Evolutionary conservation across 129 eudicot genomes (phyloP).

Genomic region (Mikania micrantha): DNA sequence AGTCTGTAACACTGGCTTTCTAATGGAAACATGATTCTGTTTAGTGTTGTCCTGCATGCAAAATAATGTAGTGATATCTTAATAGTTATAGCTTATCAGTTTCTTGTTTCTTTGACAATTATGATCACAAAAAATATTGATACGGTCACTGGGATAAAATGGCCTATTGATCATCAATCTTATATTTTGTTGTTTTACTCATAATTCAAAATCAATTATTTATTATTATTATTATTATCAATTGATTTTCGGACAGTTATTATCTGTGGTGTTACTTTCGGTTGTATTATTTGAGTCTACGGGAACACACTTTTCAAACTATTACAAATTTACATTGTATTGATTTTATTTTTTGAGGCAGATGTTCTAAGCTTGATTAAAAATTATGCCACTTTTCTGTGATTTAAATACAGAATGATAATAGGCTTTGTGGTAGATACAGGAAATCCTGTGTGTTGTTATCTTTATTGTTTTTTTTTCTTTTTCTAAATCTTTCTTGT

Average conservation of each 20-base stretch:
- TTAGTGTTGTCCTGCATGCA: not conserved
- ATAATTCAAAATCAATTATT: not conserved
- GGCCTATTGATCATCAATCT: not conserved
- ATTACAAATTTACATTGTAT: not conserved
- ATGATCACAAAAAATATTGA: not conserved
- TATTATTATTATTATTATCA: too few relatives aligned
- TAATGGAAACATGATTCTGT: not conserved
- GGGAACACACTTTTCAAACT: not conserved
- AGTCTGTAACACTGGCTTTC: not conserved
- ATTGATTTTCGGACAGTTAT: too few relatives aligned
- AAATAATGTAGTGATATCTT: not conserved
- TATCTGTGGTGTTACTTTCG: not conserved
- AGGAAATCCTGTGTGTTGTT: not conserved
- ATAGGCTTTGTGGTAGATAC: conserved; percentile 2
- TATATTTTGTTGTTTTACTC: not conserved
- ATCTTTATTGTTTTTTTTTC: not conserved
- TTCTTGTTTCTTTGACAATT: not conserved
- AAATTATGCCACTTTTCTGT: not conserved
- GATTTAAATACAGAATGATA: not conserved
- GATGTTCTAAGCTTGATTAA: not conserved
- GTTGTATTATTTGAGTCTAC: not conserved
- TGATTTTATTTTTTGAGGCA: not conserved
- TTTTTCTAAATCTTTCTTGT: not conserved
- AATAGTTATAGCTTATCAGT: not conserved
- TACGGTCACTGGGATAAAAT: not conserved